Percentiles rank a stretch among this genome's conserved stretches.
These are phyloP conservation scores for Trichoderma atroviride DNA, from an alignment of 2,329 filamentous ascomycete genomes.

Conservation along the genomic window DNA sequence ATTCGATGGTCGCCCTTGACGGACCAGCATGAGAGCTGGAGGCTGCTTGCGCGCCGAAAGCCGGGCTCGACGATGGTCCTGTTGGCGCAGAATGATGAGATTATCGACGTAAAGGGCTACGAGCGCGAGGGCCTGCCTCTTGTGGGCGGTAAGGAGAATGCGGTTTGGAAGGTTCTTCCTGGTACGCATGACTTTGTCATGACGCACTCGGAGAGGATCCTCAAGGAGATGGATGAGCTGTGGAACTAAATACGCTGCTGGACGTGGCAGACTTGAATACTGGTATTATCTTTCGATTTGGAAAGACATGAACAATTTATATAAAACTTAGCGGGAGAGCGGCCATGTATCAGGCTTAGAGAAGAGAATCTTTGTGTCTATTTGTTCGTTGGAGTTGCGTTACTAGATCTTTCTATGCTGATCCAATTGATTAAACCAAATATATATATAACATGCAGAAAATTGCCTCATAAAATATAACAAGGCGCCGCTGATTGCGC, in stretches of 20 bases:
- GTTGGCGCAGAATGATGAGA: constrained; percentile 53
- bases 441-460: background rate
- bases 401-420: background rate
- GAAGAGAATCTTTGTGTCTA: constrained; percentile 2
- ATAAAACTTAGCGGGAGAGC: background rate
- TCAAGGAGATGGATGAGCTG: constrained; percentile 51
- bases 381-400: background rate
- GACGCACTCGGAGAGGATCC: constrained; percentile 51
- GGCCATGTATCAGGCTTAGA: background rate
- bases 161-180: constrained; percentile 55
- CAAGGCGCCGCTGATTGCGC: background rate
- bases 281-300: background rate
- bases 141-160: constrained; percentile 52
- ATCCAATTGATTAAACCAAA: background rate
- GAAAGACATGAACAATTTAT: background rate
- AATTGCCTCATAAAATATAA: background rate
- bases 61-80: constrained; percentile 54
- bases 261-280: background rate
- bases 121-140: constrained; percentile 53
- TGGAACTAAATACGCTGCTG: constrained; percentile 41
- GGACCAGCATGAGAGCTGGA: constrained; percentile 56
- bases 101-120: constrained; percentile 57
- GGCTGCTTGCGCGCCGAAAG: constrained; percentile 46
- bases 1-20: constrained; percentile 58
- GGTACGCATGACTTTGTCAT: constrained; percentile 66